Evolutionary conservation across 129 eudicot genomes (phyloP), one percentile per base, ranked within the genome.

Genomic region (Rutidosis leptorrhynchoides): DNA sequence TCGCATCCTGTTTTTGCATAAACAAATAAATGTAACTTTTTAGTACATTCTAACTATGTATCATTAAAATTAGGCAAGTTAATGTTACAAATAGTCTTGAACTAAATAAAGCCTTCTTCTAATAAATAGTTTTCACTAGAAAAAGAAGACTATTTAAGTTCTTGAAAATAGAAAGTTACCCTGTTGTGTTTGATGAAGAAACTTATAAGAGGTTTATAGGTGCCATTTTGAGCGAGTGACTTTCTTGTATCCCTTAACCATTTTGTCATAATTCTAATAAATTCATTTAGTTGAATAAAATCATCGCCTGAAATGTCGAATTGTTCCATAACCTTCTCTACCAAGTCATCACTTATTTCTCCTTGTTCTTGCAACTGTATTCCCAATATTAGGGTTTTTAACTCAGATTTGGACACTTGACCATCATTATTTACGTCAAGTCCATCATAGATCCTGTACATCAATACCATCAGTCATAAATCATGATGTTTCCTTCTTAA

Each of bases 311-410:
- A 52, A 16, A 60, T 62, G 64, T 84, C 90, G 29, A 87, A 78
- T 62, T 68, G 82, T 49, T 71, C 81, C 78, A 82, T 70, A 16
- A 84, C 62, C 15, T 42, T 82, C 1, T 79, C 68, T 3, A 75
- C 74, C 22, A 78, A 37, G 40, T 68, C 82, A 2, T 65, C 83
- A 17, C 49, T 71, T 45, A 71, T 35, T 23, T 63, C 46, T 22
- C 78, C 84, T 22, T 72, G 80, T 33, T 61, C 82, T 52, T 87
- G 83, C 59, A 84, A 16, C 14, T 69, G 75, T 42, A 84, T 62
- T 62, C 95, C 90, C 19, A 81, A 6, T 30, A 87, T 32, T 21
- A 87, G 62, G 49, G 70, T 78, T 59, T 78, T 87, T 26, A 87
- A 61, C 68, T 87, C 95, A 0, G 74, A 19, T 22, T 65, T 69